Base-by-base conservation (phyloP, 1,139 yeast genomes). In the Eremothecium cymbalariae region DNA sequence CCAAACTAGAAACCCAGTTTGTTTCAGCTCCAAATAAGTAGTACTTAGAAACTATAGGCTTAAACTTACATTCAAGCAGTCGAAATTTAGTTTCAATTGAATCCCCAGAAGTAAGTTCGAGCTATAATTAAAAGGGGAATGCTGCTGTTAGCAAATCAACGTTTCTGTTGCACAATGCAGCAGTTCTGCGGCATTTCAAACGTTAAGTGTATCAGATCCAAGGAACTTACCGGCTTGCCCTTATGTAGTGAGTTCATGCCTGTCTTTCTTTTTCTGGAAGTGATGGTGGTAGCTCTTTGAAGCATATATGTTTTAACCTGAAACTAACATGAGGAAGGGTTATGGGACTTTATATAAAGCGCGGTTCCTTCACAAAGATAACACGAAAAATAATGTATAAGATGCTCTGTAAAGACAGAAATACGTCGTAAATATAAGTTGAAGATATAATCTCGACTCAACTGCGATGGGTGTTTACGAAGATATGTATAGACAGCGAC, bases 401-500 rank as follows among this genome's bases (percentile, higher is more conserved):
- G 16, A n/a, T 25, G 9, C 9, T 15, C 16, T 12, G 6, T 19
- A 11, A 16, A 12, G 21, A 28, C 29, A 35, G 22, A 27, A 17
- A 27, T 27, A 16, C 30, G 30, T 16, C 30, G 30, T 5, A 27
- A 8, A 8, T 8, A 7, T 23, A 23, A 25, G 4, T 25, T 4
- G 12, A 11, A 25, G 28, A 11, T 25, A 25, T 25, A 25, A 15
- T n/a, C 8, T 23, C 13, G 14, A 14, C n/a, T n/a, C n/a, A n/a
- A n/a, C n/a, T n/a, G n/a, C 12, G 6, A 27, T 27, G 30, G 30
- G 30, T 18, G 21, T 27, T 6, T 27, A 27, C 21, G 30, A 27
- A 17, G 30, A 27, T 16, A 18, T 27, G 21, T 27, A 27, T 27
- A 21, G 32, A 13, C 16, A 25, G 13, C 26, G 24, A 11, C 16